Conservation (phyloP, 257 asterid genomes). For the Przewalskia tangutica region DNA sequence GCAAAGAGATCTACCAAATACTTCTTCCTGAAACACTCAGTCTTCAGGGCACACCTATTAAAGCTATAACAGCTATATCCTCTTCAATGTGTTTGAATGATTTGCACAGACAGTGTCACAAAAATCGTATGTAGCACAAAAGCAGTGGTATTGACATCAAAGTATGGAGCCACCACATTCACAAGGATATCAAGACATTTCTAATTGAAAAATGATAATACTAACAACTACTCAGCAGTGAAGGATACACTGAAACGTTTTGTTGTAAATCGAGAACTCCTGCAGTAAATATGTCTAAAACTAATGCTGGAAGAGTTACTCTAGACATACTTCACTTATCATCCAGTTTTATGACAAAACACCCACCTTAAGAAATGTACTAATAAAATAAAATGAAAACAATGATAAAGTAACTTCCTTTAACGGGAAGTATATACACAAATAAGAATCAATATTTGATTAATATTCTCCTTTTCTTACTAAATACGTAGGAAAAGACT, state of each 20-base stretch:
- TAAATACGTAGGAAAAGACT: neutral
- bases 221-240: neutral
- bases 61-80: neutral
- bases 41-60: neutral
- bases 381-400: neutral
- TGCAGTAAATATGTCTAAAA: neutral
- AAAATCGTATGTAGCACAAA: neutral
- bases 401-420: neutral
- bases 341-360: neutral
- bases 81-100: neutral
- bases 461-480: neutral
- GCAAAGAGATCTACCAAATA: neutral
- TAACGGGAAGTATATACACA: neutral
- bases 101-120: neutral
- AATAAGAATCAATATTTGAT: neutral
- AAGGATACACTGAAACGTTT: neutral
- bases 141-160: neutral
- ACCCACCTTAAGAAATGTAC: neutral
- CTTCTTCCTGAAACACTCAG: neutral
- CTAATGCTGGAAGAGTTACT: neutral
- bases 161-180: neutral
- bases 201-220: neutral
- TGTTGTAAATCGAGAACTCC: neutral
- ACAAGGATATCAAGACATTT: neutral
- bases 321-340: neutral